Base-by-base conservation (phyloP, 495 filamentous ascomycete species). In the Friedmanniomyces endolithicus region DNA sequence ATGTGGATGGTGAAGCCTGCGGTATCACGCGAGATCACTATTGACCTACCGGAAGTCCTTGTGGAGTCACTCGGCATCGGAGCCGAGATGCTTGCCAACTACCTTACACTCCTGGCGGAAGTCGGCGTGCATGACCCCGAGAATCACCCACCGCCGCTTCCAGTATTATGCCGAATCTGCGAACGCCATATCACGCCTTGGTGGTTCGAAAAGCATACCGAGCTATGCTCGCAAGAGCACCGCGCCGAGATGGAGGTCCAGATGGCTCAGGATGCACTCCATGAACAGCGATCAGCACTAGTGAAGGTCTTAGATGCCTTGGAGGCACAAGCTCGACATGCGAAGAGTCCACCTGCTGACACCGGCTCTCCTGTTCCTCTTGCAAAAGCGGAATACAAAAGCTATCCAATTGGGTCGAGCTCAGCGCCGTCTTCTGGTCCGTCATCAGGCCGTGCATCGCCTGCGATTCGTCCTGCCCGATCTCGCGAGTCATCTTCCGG, bases 1-100 rank as follows among this genome's bases (percentile, higher is more conserved):
- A 98, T 98, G 92, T 98, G 92, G 92, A 97, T 97, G 88, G 78
- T 98, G 52, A 85, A 90, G 62, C 94, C 88, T n/a, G 89, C 88
- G 68, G 80, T 88, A 31, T 76, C 88, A 41, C 79, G 85, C 61
- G 88, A 95, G 72, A 84, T 97, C 50, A 94, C 90, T 47, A 95
- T 98, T 61, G 92, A 97, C 65, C 78, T 98, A 20, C 90, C 92
- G 39, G 74, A 79, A 33, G 68, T 95, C n/a, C 80, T 98, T 48
- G 90, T 97, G 45, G 92, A 96, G 62, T 88, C 89, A 16, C 75
- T 98, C 22, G 92, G 92, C 31, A 86, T 94, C 44, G 92, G 92
- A 46, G 94, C 92, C 25, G 90, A 96, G 67, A 83, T 98, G 55
- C 78, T 98, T 44, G 92, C 94, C 34, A 85, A 90, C 65, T 90